These are phyloP conservation scores for Xylona heveae DNA, from an alignment of 495 filamentous ascomycete genomes.

Conservation along the genomic window DNA sequence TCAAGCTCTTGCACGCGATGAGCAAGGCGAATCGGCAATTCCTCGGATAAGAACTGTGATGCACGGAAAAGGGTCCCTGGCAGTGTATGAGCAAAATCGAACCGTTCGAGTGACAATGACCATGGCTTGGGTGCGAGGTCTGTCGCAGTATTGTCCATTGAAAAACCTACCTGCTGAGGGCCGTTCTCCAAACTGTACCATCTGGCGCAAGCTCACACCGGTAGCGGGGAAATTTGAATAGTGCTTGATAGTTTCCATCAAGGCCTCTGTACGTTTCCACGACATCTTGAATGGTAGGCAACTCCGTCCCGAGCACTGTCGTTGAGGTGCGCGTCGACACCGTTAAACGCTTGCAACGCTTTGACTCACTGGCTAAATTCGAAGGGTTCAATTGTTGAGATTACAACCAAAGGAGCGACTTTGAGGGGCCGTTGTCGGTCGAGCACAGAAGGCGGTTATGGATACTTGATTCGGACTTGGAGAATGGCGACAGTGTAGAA, in stretches of 20 bases:
- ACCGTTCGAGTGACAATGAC: conserved; percentile 2
- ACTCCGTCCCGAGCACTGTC: too few species aligned
- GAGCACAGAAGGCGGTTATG: too few species aligned
- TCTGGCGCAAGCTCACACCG: conserved; percentile 87
- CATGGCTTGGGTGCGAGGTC: background rate
- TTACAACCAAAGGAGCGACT: too few species aligned
- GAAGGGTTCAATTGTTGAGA: too few species aligned
- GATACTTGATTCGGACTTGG: too few species aligned
- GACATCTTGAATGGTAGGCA: too few species aligned
- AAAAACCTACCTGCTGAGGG: conserved; percentile 54
- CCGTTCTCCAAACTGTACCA: conserved; percentile 94
- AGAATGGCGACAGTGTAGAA: too few species aligned
- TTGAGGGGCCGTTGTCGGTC: too few species aligned
- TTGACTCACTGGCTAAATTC: too few species aligned
- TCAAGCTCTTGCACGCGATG: conserved; percentile 88
- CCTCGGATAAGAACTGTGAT: conserved; percentile 94
- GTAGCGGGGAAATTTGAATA: conserved; percentile 95
- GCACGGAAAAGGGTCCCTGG: conserved; percentile 92
- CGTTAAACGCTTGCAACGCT: too few species aligned
- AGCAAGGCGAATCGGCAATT: conserved; percentile 88
- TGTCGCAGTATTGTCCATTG: background rate
- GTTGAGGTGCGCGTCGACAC: too few species aligned
- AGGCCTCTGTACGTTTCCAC: conserved; percentile 71
- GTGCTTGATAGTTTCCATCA: conserved; percentile 98
- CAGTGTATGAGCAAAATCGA: too few species aligned